Conservation (phyloP, 176 grass and related monocot genomes). For the Cenchrus americanus region DNA sequence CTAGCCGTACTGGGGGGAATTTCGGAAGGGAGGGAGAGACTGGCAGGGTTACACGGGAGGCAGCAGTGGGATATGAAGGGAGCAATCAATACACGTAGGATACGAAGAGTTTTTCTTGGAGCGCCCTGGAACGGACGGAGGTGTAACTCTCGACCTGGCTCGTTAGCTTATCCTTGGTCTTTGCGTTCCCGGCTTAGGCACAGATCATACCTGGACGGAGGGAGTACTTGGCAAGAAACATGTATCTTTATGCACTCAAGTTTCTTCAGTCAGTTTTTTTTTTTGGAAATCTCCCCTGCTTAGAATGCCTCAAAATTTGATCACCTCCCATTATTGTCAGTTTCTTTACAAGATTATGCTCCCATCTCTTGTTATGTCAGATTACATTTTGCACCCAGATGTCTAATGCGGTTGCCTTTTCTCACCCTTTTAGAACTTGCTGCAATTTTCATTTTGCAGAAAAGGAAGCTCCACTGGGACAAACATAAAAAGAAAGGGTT, state of each 20-base stretch:
- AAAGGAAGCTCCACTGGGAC: conserved; percentile 49
- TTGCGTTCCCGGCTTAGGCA: too few species aligned
- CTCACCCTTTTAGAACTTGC: conserved; percentile 35
- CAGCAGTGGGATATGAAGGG: too few species aligned
- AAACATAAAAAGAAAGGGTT: conserved; percentile 56
- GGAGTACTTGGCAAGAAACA: conserved; percentile 3
- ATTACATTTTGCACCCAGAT: conserved; percentile 24
- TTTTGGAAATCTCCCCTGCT: background rate
- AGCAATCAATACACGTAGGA: too few species aligned
- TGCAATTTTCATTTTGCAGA: conserved; percentile 59
- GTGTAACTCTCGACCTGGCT: too few species aligned
- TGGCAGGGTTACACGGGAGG: too few species aligned
- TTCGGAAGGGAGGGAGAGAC: too few species aligned
- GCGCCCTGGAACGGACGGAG: too few species aligned
- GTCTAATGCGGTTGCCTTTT: conserved; percentile 13
- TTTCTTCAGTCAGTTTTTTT: conserved; percentile 20
- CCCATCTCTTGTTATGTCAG: background rate
- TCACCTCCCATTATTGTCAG: conserved; percentile 26
- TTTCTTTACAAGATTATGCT: conserved; percentile 21
- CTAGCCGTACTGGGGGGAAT: too few species aligned
- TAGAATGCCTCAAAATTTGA: conserved; percentile 9
- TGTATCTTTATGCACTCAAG: conserved; percentile 4
- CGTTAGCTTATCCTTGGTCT: too few species aligned
- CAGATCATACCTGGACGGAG: too few species aligned
- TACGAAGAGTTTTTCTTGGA: too few species aligned